Conservation (phyloP, 176 grass and related monocot species). For the Phoenix dactylifera region DNA sequence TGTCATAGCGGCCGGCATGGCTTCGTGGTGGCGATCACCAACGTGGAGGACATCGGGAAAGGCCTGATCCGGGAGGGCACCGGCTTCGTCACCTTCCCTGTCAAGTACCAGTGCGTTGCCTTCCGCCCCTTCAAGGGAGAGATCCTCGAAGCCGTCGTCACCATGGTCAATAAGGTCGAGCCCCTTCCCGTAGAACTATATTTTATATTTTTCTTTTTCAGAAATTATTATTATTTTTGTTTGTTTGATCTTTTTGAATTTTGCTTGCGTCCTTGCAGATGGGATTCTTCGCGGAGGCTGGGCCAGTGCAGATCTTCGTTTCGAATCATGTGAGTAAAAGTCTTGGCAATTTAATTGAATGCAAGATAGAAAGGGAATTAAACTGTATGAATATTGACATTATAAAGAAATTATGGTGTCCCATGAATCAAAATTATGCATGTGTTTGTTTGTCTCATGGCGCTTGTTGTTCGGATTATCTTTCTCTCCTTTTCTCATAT, state of each 20-base stretch:
- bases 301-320: slow-evolving; percentile 92
- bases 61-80: slow-evolving; percentile 92
- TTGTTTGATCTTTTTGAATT: background rate
- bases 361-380: too few species aligned
- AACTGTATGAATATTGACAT: too few species aligned
- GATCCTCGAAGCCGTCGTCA: slow-evolving; percentile 93
- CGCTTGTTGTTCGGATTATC: background rate
- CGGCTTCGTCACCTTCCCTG: slow-evolving; percentile 91
- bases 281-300: slow-evolving; percentile 96
- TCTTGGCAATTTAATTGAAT: too few species aligned
- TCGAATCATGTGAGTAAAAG: slow-evolving; percentile 84
- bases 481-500: background rate
- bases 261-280: slow-evolving; percentile 43
- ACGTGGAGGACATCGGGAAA: slow-evolving; percentile 94
- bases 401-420: too few species aligned
- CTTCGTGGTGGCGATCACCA: slow-evolving; percentile 95
- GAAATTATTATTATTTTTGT: background rate
- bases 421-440: too few species aligned
- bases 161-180: slow-evolving; percentile 91
- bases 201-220: background rate
- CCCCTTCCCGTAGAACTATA: too few species aligned
- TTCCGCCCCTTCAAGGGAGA: slow-evolving; percentile 97
- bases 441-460: background rate
- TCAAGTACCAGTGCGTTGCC: slow-evolving; percentile 96
- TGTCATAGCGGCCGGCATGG: slow-evolving; percentile 68